These are phyloP conservation scores for Talaromyces amestolkiae DNA, from an alignment of 2,329 filamentous ascomycete genomes.

Conservation along the genomic window DNA sequence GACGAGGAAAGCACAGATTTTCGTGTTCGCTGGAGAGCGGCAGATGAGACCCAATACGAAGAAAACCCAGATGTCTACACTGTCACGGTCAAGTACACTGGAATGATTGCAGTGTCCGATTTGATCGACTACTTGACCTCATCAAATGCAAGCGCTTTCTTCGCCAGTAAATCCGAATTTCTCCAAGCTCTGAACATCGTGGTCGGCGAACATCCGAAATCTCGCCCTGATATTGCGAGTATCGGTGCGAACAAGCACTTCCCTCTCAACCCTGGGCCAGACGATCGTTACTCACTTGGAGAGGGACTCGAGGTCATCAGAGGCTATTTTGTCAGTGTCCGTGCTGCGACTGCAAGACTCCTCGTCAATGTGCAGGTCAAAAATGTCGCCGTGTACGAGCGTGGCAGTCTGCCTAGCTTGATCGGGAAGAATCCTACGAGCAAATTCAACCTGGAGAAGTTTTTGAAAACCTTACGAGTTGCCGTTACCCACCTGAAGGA, in stretches of 20 bases:
- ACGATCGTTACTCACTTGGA: conserved; percentile 54
- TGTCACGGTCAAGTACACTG: conserved; percentile 36
- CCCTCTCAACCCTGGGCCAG: conserved; percentile 34
- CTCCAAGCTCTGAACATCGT: conserved; percentile 61
- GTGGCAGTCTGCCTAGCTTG: conserved; percentile 25
- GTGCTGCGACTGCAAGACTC: conserved; percentile 57
- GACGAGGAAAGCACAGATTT: conserved; percentile 22
- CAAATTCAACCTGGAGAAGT: conserved; percentile 38
- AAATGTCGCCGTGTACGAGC: conserved; percentile 57
- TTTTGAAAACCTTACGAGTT: conserved; percentile 45
- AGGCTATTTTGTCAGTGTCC: conserved; percentile 62
- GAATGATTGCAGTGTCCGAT: conserved; percentile 37
- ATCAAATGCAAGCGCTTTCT: conserved; percentile 34
- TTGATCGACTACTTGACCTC: conserved; percentile 47
- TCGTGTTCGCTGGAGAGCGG: conserved; percentile 35
- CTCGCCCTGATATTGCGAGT: conserved; percentile 41
- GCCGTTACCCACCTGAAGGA: conserved; percentile 44
- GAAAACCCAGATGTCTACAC: conserved; percentile 35
- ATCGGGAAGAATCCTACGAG: neutral
- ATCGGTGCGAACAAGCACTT: conserved; percentile 57
- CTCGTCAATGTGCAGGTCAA: conserved; percentile 64
- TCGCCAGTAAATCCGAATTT: conserved; percentile 49
- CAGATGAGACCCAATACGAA: conserved; percentile 35
- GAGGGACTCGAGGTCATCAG: conserved; percentile 56
- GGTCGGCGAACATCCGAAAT: conserved; percentile 50